Conservation (phyloP, 805 yeast species). For the Candida stauntonica region DNA sequence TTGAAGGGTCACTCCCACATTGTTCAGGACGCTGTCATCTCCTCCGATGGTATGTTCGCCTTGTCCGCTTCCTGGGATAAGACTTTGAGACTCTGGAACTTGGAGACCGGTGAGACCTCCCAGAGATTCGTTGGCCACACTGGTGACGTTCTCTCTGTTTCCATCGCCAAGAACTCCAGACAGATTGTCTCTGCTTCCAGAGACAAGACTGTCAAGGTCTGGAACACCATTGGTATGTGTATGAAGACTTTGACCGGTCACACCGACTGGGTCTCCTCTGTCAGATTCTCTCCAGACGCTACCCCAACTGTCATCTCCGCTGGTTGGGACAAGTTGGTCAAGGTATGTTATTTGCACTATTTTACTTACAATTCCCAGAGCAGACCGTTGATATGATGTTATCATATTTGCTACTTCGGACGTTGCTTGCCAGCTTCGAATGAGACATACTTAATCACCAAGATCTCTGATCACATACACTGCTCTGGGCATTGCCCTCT, state of each 20-base stretch:
- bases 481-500: neutral
- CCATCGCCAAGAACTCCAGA: conserved; percentile 94
- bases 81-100: conserved; percentile 98
- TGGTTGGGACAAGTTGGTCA: conserved; percentile 97
- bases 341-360: conserved; percentile 70
- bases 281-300: conserved; percentile 89
- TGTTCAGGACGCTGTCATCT: conserved; percentile 95
- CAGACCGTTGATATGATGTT: conserved; percentile 58
- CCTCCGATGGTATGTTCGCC: conserved; percentile 97
- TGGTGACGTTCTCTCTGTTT: conserved; percentile 95
- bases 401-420: conserved; percentile 99
- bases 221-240: conserved; percentile 99
- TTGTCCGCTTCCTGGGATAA: conserved; percentile 99
- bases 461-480: conserved; percentile 84
- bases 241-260: conserved; percentile 91
- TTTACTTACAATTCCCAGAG: neutral
- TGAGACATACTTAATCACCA: conserved; percentile 98
- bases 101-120: conserved; percentile 88
- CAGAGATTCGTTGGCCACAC: conserved; percentile 97
- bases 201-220: conserved; percentile 97
- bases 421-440: conserved; percentile 62
- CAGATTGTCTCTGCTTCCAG: conserved; percentile 98
- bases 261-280: conserved; percentile 98
- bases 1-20: conserved; percentile 99
- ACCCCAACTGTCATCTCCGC: conserved; percentile 87